phyloP scores from a whole-genome alignment of 2,329 filamentous ascomycete species.

The Leptoxyphium fumago region DNA sequence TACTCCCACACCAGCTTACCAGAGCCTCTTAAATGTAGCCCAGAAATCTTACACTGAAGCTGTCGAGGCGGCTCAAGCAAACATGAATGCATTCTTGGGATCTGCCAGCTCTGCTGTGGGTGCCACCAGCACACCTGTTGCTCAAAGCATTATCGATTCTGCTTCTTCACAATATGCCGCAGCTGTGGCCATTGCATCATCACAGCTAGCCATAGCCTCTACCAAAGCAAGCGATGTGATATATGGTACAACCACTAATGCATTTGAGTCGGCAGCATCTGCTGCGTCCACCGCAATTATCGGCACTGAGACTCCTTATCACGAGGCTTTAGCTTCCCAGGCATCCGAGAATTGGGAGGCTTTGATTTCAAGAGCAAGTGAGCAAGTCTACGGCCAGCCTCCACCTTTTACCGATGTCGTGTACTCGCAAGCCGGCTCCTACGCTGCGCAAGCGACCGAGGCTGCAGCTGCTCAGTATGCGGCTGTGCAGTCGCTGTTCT shows the following conservation, averaged over 20 bases:
- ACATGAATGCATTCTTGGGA: conserved; percentile 12
- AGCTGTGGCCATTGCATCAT: conserved; percentile 16
- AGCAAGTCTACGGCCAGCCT: conserved; percentile 55
- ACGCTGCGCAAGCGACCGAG: conserved; percentile 47
- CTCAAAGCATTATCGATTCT: conserved; percentile 14
- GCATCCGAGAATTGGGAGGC: conserved; percentile 50
- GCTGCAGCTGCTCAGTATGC: conserved; percentile 50
- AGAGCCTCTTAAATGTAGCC: conserved; percentile 55
- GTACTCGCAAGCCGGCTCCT: conserved; percentile 39
- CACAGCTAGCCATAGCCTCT: conserved; percentile 35
- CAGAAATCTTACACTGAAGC: conserved; percentile 21
- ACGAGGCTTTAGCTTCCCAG: conserved; percentile 40
- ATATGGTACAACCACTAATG: conserved; percentile 30
- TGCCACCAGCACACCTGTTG: conserved; percentile 12
- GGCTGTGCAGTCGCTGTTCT: conserved; percentile 56
- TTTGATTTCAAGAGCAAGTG: conserved; percentile 49
- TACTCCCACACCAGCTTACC: conserved; percentile 50
- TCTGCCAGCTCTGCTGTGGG: conserved; percentile 11
- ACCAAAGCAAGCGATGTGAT: conserved; percentile 29
- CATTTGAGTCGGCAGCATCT: conserved; percentile 26
- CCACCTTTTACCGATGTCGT: conserved; percentile 33
- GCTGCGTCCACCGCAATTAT: conserved; percentile 31
- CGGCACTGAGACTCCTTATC: conserved; percentile 34
- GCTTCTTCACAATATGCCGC: conserved; percentile 17
- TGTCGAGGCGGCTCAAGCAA: conserved; percentile 17